Evolutionary conservation across 495 filamentous ascomycete species (phyloP), one percentile per base, ranked within the genome.

Genomic region (Patellaria atrata): DNA sequence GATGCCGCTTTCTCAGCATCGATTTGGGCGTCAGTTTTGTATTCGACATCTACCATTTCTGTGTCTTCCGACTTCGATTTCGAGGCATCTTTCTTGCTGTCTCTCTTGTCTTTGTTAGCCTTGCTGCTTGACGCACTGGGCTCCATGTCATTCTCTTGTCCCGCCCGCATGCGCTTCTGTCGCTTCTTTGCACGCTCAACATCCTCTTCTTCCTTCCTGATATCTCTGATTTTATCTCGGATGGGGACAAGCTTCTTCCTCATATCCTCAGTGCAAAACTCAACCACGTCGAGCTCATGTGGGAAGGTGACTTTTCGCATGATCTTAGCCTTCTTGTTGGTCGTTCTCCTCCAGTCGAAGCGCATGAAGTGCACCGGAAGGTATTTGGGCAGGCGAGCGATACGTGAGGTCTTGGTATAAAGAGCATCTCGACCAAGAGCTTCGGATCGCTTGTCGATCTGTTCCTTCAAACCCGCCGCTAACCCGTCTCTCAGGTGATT

Each of bases 221-320:
- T 75, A 47, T 97, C 89, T 14, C 89, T 74, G 21, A 97, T 80
- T 67, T 89, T 91, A 60, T 97, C 91, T 28, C 89, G 71, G 21
- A 96, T 75, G 3, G 89, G 89, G 32, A 94, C 64, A 25, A 97
- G 70, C 43, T 77, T 70, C 47, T 80, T 75, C 53, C 70, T 72
- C 29, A 97, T 66, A 35, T 89, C 75, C 24, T 94, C 86, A 33
- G 86, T 84, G 53, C 89, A 97, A 59, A 87, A 96, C 49, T 97
- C 89, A 7, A 92, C 79, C 3, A 77, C 76, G 54, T 97, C 89
- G 16, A 97, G 63, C 57, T 97, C 91, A 29, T 75, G 71, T 12
- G 86, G 87, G 56, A 97, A 97, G 0, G 82, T 84, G 27, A 97
- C 89, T 57, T 94, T 97, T 46, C 85, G 79, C 85, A 97, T 85